Base-by-base conservation (phyloP, 768 basidiomycete genomes). In the Gyrodon lividus region DNA sequence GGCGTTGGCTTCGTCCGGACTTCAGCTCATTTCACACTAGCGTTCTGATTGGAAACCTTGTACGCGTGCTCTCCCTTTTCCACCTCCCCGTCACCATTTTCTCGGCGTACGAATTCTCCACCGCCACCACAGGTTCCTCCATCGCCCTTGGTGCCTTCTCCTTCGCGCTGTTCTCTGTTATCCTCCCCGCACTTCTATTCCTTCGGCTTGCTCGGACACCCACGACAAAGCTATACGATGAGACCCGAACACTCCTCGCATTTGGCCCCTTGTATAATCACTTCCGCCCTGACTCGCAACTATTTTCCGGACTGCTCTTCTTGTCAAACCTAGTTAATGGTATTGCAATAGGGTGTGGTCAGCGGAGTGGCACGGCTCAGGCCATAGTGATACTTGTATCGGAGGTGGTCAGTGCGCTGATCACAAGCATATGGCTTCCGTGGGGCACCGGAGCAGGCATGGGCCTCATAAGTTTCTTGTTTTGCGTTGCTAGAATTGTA, bases 391-490 rank as follows among this genome's bases (percentile, higher is more conserved):
- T 99, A 56, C 77, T 98, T 23, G 79, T 97, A 26, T 81, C 92
- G 17, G 97, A 99, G 67, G 87, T 99, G 14, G 77, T 77, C 19
- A 85, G 89, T 39, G 91, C 94, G 5, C 74, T 98, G 51, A 82
- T 90, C 23, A 97, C 95, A 28, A 94, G 90, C 55, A 76, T 96
- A 28, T 97, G 92, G 92, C 79, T 97, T 52, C 95, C 95, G 16
- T 99, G 96, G 96, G 92, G 92, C 26, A 88, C 88, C 47, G 93
- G 96, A 1, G 93, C 96, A 2, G 90, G 92, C 55, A 98, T 98
- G 97, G 96, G 95, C 13, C 77, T 94, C 31, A 86, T 96, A 52
- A 93, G 91, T 66, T 98, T 98, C 75, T 73, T 97, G 62, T 87
- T 96, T 61, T 93, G 92, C 52, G 89, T 96, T 5, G 85, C 89